These are phyloP conservation scores for Lactarius hengduanensis DNA, from an alignment of 768 basidiomycete species.

Conservation along the genomic window DNA sequence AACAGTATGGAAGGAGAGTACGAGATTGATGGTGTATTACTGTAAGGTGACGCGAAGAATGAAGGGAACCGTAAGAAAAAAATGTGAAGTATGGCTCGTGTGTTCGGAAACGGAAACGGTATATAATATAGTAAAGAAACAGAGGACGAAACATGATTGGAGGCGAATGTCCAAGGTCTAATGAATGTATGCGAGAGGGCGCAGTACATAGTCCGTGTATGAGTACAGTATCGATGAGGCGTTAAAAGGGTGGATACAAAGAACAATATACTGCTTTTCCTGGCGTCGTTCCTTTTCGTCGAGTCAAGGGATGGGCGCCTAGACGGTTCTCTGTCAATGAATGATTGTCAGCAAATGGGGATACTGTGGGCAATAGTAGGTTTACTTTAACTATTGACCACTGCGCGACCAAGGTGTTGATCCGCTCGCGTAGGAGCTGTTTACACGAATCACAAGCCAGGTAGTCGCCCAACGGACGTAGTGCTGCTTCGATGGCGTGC, in stretches of 20 bases:
- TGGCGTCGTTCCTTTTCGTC: not conserved
- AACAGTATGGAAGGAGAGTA: not conserved
- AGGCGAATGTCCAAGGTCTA: not conserved
- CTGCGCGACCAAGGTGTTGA: constrained; percentile 65
- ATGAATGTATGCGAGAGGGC: constrained; percentile 5
- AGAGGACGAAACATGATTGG: not conserved
- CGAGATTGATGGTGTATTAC: constrained; percentile 9
- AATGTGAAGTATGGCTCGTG: not conserved
- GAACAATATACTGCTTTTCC: not conserved
- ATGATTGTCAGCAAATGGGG: not conserved
- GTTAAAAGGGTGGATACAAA: not conserved
- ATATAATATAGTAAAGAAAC: not conserved
- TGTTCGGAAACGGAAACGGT: not conserved
- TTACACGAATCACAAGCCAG: constrained; percentile 70
- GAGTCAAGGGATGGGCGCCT: not conserved
- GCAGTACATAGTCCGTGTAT: not conserved
- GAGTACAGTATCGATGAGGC: not conserved
- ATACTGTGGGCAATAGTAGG: not conserved
- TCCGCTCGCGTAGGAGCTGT: constrained; percentile 57
- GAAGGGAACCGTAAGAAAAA: not conserved
- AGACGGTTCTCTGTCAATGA: constrained; percentile 21
- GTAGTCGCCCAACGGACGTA: constrained; percentile 67
- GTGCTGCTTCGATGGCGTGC: constrained; percentile 66
- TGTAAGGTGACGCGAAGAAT: not conserved
- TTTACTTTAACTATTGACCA: constrained; percentile 79